Evolutionary conservation across 192 early-diverging fungal species (phyloP).

Genomic region (Lobosporangium transversale): DNA sequence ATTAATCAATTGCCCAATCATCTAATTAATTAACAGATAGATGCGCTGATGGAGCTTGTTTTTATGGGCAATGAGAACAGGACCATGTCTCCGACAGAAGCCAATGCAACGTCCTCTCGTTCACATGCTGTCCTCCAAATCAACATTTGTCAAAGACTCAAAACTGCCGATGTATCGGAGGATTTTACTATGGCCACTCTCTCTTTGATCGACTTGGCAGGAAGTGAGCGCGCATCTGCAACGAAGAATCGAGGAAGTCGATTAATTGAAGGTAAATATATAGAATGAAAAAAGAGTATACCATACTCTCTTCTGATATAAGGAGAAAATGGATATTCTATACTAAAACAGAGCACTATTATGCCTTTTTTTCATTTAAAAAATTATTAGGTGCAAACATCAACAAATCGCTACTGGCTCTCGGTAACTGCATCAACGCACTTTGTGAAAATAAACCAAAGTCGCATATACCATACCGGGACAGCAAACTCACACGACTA

Average conservation of each 20-base stretch:
- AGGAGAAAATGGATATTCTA: too few species aligned
- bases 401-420: conserved; percentile 92
- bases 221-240: conserved; percentile 94
- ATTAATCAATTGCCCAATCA: too few species aligned
- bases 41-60: conserved; percentile 78
- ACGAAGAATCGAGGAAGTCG: conserved; percentile 88
- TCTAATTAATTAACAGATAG: conserved; percentile 52
- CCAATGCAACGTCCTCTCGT: conserved; percentile 91
- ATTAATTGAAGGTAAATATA: conserved; percentile 73
- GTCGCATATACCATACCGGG: conserved; percentile 95
- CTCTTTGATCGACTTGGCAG: conserved; percentile 95
- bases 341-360: too few species aligned
- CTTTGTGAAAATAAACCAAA: conserved; percentile 81
- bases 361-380: neutral
- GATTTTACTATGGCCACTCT: conserved; percentile 67
- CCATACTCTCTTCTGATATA: too few species aligned
- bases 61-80: conserved; percentile 71
- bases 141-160: conserved; percentile 37
- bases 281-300: too few species aligned
- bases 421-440: conserved; percentile 97
- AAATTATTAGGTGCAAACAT: conserved; percentile 95
- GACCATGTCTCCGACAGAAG: conserved; percentile 87
- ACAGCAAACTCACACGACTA: conserved; percentile 97
- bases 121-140: conserved; percentile 85
- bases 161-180: conserved; percentile 45